Evolutionary conservation across 352 stramenopile species (phyloP), one percentile per base, ranked within the genome.

Genomic region (Albugo laibachii): DNA sequence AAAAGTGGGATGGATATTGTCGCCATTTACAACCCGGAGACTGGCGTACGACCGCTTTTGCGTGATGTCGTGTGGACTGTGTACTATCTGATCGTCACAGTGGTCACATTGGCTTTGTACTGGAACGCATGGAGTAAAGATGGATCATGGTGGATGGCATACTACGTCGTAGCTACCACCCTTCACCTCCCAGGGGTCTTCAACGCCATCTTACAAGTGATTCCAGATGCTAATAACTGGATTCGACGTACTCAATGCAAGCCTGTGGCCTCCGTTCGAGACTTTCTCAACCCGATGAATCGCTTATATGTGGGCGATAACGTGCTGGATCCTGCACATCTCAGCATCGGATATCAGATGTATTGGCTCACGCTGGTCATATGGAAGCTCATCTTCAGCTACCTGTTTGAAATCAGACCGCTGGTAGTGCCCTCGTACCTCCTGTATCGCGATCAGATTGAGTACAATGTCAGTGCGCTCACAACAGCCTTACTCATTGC

Each of bases 341-440:
- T 83, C 53, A 93, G 83, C 47, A 42, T 85, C 5, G 73, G 65
- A 8, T 98, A 98, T 59, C 72, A 96, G 44, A 68, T 97, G 39
- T 99, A 96, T 50, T 98, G 93, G 94, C 47, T 69, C 5, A 92
- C 84, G 11, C 76, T 97, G 54, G 68, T 98, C 18, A 61, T 67
- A 20, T 98, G 86, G 87, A 99, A 99, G 61, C 55, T 99, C 5
- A 95, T 88, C 56, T 99, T 99, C 61, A 97, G 88, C 48, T 99
- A 98, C 67, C 82, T 96, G 55, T 99, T 98, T 59, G 91, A 98
- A 58, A 96, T 98, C 12, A 91, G 83, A 20, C 88, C 86, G 27
- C 86, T 98, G 45, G 88, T 97, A 18, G 76, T 95, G 2, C 95
- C 95, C 13, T 93, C 84, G 8, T 79, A 98, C 49, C 56, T 98